A percentile compares a stretch with the other conserved stretches of the same genome.
Conservation (phyloP, 164 flowering plant genomes). For the Chloranthus sessilifolius region DNA sequence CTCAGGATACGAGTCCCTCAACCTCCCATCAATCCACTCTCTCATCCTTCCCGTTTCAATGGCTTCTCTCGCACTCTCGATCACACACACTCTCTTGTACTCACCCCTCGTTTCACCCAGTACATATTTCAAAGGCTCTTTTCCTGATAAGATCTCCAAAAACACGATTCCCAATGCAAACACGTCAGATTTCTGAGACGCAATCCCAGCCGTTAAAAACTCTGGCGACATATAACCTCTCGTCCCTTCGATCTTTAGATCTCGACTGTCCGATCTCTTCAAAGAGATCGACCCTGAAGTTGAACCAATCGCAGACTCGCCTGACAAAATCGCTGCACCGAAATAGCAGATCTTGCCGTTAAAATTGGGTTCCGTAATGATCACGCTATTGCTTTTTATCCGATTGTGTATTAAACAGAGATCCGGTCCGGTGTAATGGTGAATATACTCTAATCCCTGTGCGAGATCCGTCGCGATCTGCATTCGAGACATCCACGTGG, state of each 20-base stretch:
- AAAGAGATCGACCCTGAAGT: neutral
- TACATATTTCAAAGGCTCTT: constrained; percentile 54
- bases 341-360: constrained; percentile 75
- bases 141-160: constrained; percentile 67
- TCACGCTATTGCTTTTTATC: constrained; percentile 52
- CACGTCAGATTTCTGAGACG: constrained; percentile 64
- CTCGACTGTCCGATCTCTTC: constrained; percentile 11
- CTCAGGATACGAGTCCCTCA: constrained; percentile 76
- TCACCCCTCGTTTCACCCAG: constrained; percentile 31
- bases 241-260: constrained; percentile 42
- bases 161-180: constrained; percentile 76
- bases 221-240: constrained; percentile 86
- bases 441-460: constrained; percentile 80
- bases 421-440: constrained; percentile 45
- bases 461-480: constrained; percentile 78
- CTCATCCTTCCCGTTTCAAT: constrained; percentile 6
- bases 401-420: constrained; percentile 53
- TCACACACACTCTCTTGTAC: constrained; percentile 30
- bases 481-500: constrained; percentile 69
- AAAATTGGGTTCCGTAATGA: constrained; percentile 52
- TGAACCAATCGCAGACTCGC: constrained; percentile 27
- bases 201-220: constrained; percentile 37
- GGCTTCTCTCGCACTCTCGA: constrained; percentile 53
- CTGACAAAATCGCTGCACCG: constrained; percentile 70
- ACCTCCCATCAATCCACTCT: constrained; percentile 20